Evolutionary conservation across 768 basidiomycete species (phyloP).

Genomic region (Leccinellum luteum): DNA sequence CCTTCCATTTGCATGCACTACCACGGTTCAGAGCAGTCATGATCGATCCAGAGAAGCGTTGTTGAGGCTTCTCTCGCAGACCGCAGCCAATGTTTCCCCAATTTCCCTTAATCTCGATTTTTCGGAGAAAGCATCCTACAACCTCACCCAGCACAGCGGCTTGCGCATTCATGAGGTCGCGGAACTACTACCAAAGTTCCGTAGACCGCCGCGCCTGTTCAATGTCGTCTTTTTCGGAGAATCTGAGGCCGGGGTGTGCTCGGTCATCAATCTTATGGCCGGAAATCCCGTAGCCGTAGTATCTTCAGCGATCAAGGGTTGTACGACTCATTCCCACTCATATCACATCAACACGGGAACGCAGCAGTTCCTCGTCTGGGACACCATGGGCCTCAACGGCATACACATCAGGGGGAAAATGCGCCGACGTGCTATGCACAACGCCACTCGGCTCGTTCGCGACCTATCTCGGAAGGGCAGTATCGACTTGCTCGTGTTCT

Average conservation of each 20-base stretch:
- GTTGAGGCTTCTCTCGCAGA: neutral
- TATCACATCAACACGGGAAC: neutral
- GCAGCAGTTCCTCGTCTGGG: slow-evolving; percentile 3
- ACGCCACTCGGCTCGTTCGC: slow-evolving; percentile 23
- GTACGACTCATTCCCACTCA: neutral
- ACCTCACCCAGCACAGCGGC: neutral
- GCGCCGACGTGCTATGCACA: neutral
- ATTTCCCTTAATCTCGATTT: neutral
- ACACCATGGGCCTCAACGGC: slow-evolving; percentile 1
- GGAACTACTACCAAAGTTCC: neutral
- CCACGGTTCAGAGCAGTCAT: neutral
- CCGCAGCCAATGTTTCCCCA: neutral
- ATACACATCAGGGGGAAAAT: neutral
- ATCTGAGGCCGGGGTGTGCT: slow-evolving; percentile 26
- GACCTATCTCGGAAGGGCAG: slow-evolving; percentile 7
- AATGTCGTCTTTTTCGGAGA: slow-evolving; percentile 39
- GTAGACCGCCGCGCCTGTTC: neutral
- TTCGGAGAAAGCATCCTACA: neutral
- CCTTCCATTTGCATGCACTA: neutral
- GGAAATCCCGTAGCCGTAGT: neutral
- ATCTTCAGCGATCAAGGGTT: neutral
- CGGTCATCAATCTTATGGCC: slow-evolving; percentile 14
- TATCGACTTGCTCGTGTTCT: slow-evolving; percentile 35
- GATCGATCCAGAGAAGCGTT: neutral
- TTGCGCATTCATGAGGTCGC: neutral